Conservation (phyloP, 2,329 filamentous ascomycete species). For the Emmonsia crescens region DNA sequence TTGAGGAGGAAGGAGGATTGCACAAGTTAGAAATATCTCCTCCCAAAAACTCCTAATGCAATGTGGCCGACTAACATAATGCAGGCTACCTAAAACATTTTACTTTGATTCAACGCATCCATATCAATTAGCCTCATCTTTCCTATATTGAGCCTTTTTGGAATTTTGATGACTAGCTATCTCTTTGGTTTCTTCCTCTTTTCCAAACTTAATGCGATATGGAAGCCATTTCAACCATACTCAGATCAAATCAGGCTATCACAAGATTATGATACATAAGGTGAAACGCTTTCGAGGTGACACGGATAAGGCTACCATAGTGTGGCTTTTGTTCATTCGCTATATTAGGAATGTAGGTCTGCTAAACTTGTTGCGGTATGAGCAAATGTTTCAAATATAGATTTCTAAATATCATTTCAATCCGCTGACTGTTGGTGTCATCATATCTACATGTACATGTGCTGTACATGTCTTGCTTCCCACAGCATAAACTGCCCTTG, state of each 20-base stretch:
- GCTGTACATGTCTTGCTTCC: too few relatives aligned
- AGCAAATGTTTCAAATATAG: not conserved
- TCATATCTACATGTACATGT: not conserved
- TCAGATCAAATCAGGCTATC: not conserved
- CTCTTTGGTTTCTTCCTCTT: too few relatives aligned
- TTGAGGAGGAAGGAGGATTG: not conserved
- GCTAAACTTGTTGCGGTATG: not conserved
- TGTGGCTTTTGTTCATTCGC: not conserved
- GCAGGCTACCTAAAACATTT: not conserved
- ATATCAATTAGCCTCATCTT: not conserved
- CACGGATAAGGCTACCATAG: not conserved
- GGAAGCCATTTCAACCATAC: not conserved
- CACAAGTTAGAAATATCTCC: not conserved
- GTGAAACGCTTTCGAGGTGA: not conserved
- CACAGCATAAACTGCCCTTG: too few relatives aligned
- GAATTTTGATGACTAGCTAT: not conserved
- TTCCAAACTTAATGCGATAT: not conserved
- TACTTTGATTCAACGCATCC: not conserved
- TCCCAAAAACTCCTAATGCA: not conserved
- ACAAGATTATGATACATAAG: not conserved
- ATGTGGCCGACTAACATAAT: not conserved
- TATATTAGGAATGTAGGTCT: not conserved
- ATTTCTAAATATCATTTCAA: not conserved
- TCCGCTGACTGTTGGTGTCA: not conserved
- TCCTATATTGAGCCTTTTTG: not conserved